Evolutionary conservation across 1,284 basidiomycete species (phyloP).

Genomic region (Pseudozyma hubeiensis): DNA sequence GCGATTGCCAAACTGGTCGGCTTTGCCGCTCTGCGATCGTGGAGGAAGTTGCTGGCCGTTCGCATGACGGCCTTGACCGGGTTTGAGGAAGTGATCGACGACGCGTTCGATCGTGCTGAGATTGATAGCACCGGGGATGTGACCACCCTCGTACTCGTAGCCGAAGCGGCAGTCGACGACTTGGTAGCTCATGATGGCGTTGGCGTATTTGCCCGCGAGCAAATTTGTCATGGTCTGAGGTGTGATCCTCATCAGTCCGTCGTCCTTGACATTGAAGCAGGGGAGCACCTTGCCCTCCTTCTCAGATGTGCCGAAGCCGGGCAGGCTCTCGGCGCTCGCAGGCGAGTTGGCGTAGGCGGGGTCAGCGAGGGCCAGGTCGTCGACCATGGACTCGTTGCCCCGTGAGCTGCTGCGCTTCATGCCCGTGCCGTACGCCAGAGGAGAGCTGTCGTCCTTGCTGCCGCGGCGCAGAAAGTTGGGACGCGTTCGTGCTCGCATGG

Average conservation of each 20-base stretch:
- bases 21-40: slow-evolving; percentile 78
- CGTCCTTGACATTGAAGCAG: slow-evolving; percentile 90
- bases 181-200: slow-evolving; percentile 56
- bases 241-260: slow-evolving; percentile 92
- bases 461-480: slow-evolving; percentile 43
- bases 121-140: slow-evolving; percentile 91
- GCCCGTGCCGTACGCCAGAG: slow-evolving; percentile 58
- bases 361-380: slow-evolving; percentile 42
- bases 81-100: slow-evolving; percentile 81
- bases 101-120: slow-evolving; percentile 85
- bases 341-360: slow-evolving; percentile 26
- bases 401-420: slow-evolving; percentile 46
- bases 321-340: slow-evolving; percentile 46
- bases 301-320: slow-evolving; percentile 64
- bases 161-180: slow-evolving; percentile 97
- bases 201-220: slow-evolving; percentile 59
- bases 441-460: slow-evolving; percentile 63
- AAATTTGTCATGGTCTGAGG: slow-evolving; percentile 73
- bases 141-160: slow-evolving; percentile 94
- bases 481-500: slow-evolving; percentile 21
- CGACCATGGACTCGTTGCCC: slow-evolving; percentile 34
- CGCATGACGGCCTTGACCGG: slow-evolving; percentile 70
- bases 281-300: slow-evolving; percentile 88
- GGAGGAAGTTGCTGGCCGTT: slow-evolving; percentile 46
- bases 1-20: slow-evolving; percentile 70